Conservation (phyloP, 2,329 filamentous ascomycete genomes). For the Penicillium sp. region DNA sequence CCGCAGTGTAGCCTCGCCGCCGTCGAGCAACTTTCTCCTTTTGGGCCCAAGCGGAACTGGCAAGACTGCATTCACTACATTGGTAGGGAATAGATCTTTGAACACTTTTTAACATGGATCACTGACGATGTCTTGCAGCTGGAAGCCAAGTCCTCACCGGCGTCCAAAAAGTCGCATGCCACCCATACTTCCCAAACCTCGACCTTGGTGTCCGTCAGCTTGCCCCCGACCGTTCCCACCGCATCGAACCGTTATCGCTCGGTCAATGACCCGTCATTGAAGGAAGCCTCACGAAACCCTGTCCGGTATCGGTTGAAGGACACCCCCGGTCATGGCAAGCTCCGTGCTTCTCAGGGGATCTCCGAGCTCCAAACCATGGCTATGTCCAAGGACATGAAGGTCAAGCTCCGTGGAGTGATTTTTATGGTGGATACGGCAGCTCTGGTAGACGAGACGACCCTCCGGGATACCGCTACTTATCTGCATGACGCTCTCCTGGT, state of each 20-base stretch:
- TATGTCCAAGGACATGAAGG: slow-evolving; percentile 31
- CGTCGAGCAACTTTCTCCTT: slow-evolving; percentile 67
- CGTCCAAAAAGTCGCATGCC: slow-evolving; percentile 30
- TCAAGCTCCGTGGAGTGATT: slow-evolving; percentile 62
- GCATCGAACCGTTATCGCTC: slow-evolving; percentile 60
- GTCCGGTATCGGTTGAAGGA: slow-evolving; percentile 50
- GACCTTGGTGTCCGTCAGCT: slow-evolving; percentile 50
- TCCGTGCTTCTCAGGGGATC: slow-evolving; percentile 58
- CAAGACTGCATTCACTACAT: slow-evolving; percentile 81
- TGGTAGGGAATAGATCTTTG: slow-evolving; percentile 46
- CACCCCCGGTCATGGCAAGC: slow-evolving; percentile 92
- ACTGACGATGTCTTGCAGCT: slow-evolving; percentile 28
- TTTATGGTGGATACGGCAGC: slow-evolving; percentile 84
- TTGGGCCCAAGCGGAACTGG: slow-evolving; percentile 75
- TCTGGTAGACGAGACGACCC: slow-evolving; percentile 43
- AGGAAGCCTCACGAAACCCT: slow-evolving; percentile 41
- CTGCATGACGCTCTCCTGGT: slow-evolving; percentile 82
- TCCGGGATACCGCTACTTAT: slow-evolving; percentile 72
- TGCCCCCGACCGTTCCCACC: slow-evolving; percentile 49
- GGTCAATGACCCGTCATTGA: slow-evolving; percentile 59
- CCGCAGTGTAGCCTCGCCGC: slow-evolving; percentile 56
- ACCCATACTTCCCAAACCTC: slow-evolving; percentile 61
- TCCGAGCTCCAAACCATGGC: slow-evolving; percentile 35
- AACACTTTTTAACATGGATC: not conserved
- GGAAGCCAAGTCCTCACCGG: slow-evolving; percentile 40